Conservation (phyloP, 208 protist species). For the Trypanosoma caninum region DNA sequence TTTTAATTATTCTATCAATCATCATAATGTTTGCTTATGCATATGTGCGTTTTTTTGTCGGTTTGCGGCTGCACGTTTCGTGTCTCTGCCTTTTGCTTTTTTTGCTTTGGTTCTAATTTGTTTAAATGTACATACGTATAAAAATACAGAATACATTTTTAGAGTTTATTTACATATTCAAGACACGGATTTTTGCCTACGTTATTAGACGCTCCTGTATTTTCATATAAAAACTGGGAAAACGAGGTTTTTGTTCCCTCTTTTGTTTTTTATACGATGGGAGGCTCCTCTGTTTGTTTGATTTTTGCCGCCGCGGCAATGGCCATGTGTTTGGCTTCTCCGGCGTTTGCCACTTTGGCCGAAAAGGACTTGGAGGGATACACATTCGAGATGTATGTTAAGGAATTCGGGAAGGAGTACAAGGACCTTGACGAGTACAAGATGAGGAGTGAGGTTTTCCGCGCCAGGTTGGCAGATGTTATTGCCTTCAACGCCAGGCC, state of each 20-base stretch:
- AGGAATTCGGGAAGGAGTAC: slow-evolving; percentile 38
- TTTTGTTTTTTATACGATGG: neutral
- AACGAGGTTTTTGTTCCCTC: neutral
- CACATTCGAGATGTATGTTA: slow-evolving; percentile 36
- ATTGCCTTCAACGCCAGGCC: slow-evolving; percentile 25
- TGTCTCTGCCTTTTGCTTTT: no score
- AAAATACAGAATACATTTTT: no score
- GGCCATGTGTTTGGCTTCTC: neutral
- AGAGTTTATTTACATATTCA: no score
- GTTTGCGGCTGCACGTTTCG: no score
- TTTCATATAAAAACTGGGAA: no score
- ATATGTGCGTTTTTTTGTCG: no score
- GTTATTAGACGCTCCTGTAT: no score
- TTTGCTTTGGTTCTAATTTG: no score
- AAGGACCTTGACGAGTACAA: slow-evolving; percentile 29
- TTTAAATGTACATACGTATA: no score
- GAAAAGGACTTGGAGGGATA: slow-evolving; percentile 1
- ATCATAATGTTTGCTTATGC: no score
- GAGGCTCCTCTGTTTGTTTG: neutral
- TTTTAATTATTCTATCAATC: no score
- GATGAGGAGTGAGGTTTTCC: slow-evolving; percentile 32
- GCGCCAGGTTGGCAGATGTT: slow-evolving; percentile 29
- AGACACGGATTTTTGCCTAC: no score
- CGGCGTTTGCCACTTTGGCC: neutral
- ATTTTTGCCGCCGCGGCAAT: neutral